These are phyloP conservation scores for Pseudocercospora fijiensis DNA, from an alignment of 2,329 filamentous ascomycete genomes.

Conservation along the genomic window DNA sequence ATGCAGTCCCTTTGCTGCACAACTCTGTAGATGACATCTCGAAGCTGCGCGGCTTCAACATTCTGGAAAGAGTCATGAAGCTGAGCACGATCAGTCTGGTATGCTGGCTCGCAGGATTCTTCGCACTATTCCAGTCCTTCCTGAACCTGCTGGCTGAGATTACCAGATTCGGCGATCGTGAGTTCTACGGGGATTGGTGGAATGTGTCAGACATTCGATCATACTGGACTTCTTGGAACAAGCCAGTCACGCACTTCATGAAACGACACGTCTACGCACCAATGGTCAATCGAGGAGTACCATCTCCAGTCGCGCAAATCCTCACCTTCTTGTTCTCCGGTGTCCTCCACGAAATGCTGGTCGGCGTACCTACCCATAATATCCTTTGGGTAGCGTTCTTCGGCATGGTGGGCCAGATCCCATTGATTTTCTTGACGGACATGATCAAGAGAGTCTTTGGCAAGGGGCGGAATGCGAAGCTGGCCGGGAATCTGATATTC, in stretches of 20 bases:
- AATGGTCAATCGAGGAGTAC: conserved; percentile 80
- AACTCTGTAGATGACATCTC: conserved; percentile 90
- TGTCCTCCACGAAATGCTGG: conserved; percentile 84
- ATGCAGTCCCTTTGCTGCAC: conserved; percentile 81
- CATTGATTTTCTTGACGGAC: conserved; percentile 77
- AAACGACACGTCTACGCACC: conserved; percentile 90
- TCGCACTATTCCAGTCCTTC: conserved; percentile 89
- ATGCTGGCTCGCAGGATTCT: conserved; percentile 97
- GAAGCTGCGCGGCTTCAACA: conserved; percentile 73
- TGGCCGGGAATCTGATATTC: conserved; percentile 90
- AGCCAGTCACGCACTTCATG: conserved; percentile 96
- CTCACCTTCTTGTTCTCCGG: conserved; percentile 87
- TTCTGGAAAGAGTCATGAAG: conserved; percentile 88
- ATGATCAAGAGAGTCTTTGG: conserved; percentile 69
- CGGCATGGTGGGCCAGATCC: conserved; percentile 91
- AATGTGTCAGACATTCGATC: conserved; percentile 80
- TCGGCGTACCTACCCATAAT: conserved; percentile 84
- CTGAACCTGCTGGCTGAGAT: conserved; percentile 90
- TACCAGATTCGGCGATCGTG: conserved; percentile 83
- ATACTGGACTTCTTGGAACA: conserved; percentile 98
- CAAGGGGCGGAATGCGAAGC: conserved; percentile 68
- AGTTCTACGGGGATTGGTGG: conserved; percentile 99
- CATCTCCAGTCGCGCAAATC: conserved; percentile 66
- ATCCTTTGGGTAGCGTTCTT: conserved; percentile 77
- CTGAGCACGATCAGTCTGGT: conserved; percentile 91